Evolutionary conservation across 805 yeast genomes (phyloP), one percentile per base, ranked within the genome.

Genomic region (Myxozyma udenii): DNA sequence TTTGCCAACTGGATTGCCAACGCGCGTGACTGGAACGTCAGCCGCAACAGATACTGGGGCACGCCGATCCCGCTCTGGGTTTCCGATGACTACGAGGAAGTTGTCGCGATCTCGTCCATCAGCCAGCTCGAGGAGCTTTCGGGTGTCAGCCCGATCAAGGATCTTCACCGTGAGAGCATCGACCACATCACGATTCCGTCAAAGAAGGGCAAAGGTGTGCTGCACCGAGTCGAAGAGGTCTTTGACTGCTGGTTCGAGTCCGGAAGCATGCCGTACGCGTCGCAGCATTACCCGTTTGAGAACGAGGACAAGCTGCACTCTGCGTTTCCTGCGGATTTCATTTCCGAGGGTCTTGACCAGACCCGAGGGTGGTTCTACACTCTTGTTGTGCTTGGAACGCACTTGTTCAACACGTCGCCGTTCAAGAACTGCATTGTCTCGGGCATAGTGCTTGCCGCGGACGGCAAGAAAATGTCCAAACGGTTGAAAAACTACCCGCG

Each of bases 341-440:
- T 93, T 65, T 85, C 96, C 54, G 99, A 93, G 78, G 99, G 99
- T 74, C 80, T 93, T 64, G 99, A 93, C 74, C 99, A 93, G 77
- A 93, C 99, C 53, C 87, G 99, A 81, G 99, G 99, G 69, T 93
- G 99, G 99, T 93, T 93, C 75, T 93, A 93, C 73, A 93, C 98
- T 47, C 78, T 93, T 70, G 84, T 95, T 41, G 96, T 93, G 22
- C 78, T 93, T 65, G 98, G 98, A 70, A 87, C 96, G 51, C 97
- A 91, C 64, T 75, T 93, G 64, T 93, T 93, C 75, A 84, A 85
- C 65, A 79, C 83, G 53, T 95, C 95, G 58, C 98, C 99, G 44
- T 93, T 85, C 78, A 76, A 91, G 72, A 93, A 93, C 70, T 96
- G 90, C 60, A 87, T 93, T 69, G 98, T 93, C 46, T 77, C 89